Conservation (phyloP, 2,329 filamentous ascomycete genomes). For the Pseudophaeomoniella oleicola region DNA sequence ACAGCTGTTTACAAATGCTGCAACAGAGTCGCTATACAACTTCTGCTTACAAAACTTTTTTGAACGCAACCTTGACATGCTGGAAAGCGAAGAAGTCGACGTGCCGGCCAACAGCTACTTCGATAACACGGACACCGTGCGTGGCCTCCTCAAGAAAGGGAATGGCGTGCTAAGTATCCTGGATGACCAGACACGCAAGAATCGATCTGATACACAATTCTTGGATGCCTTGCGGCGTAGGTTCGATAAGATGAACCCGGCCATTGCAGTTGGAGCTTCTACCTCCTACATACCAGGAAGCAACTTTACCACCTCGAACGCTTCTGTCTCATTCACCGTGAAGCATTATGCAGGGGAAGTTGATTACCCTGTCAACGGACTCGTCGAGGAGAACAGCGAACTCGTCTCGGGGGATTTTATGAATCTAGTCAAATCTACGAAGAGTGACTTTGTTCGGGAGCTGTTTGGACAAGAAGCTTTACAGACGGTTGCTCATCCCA, state of each 20-base stretch:
- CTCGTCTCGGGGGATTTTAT: slow-evolving; percentile 91
- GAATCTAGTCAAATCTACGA: slow-evolving; percentile 79
- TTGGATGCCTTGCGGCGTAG: slow-evolving; percentile 82
- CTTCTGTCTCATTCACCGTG: slow-evolving; percentile 69
- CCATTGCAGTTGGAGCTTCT: slow-evolving; percentile 64
- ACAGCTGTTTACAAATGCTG: slow-evolving; percentile 87
- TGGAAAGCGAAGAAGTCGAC: slow-evolving; percentile 85
- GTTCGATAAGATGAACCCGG: slow-evolving; percentile 87
- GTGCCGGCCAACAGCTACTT: slow-evolving; percentile 93
- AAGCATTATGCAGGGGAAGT: slow-evolving; percentile 95
- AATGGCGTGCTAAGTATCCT: slow-evolving; percentile 89
- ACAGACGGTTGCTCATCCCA: slow-evolving; percentile 83
- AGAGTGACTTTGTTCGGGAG: slow-evolving; percentile 74
- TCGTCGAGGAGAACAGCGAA: slow-evolving; percentile 92
- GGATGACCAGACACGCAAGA: slow-evolving; percentile 85
- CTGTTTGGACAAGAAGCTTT: slow-evolving; percentile 94
- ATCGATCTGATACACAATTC: slow-evolving; percentile 77
- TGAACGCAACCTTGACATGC: slow-evolving; percentile 78
- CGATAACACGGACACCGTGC: slow-evolving; percentile 90
- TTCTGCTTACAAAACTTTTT: slow-evolving; percentile 93
- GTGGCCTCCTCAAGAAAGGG: slow-evolving; percentile 76
- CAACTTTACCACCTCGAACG: slow-evolving; percentile 78
- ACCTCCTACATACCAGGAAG: slow-evolving; percentile 69
- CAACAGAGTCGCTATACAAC: slow-evolving; percentile 83
- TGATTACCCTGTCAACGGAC: slow-evolving; percentile 73